Evolutionary conservation across 2,329 filamentous ascomycete species (phyloP), one percentile per base, ranked within the genome.

Genomic region (Colletotrichum musicola): DNA sequence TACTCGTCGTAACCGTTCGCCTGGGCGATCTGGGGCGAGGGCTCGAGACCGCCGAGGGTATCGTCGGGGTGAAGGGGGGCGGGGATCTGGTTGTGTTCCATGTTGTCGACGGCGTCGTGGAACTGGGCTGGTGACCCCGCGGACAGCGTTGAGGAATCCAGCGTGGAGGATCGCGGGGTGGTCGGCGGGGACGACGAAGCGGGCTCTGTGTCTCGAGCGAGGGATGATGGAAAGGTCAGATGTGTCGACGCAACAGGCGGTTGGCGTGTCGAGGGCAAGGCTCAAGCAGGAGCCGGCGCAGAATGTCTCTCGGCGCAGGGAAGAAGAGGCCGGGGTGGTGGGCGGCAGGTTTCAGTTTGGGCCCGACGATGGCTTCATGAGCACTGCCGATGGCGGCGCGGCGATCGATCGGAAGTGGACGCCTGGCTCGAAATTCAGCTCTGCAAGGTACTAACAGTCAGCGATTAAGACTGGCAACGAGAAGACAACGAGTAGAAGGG

Each of bases 141-240:
- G 54, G 81, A 81, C 40, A 85, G 74, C 18, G 79, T 83, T 69
- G 84, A 84, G 71, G 83, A 83, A 85, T 89, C 86, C 86, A 88
- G 83, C 71, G 77, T 84, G 81, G 72, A 73, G 63, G 69, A 70
- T 60, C 53, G 57, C 61, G 64, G 60, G 56, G 54, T 20, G 38
- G 30, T 35, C 44, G 56, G 65, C 60, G 62, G 64, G 46, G 63
- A 60, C 50, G 58, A 60, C 62, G 57, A 68, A 61, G 44, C 30
- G 30, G 30, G 30, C 9, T 35, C 66, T 72, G 69, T 71, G 71
- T 68, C 54, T 73, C 68, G 61, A 68, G 71, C 61, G 53, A 68
- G 56, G 38, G 57, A 61, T 63, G 63, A 69, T 66, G 65, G 30
- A 35, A 68, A 69, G 70, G 38, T 51, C 51, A 58, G 27, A 35